Percentiles rank a stretch among this genome's conserved stretches.
phyloP scores from a whole-genome alignment of 1,284 basidiomycete genomes.

The Apiotrichum gamsii region DNA sequence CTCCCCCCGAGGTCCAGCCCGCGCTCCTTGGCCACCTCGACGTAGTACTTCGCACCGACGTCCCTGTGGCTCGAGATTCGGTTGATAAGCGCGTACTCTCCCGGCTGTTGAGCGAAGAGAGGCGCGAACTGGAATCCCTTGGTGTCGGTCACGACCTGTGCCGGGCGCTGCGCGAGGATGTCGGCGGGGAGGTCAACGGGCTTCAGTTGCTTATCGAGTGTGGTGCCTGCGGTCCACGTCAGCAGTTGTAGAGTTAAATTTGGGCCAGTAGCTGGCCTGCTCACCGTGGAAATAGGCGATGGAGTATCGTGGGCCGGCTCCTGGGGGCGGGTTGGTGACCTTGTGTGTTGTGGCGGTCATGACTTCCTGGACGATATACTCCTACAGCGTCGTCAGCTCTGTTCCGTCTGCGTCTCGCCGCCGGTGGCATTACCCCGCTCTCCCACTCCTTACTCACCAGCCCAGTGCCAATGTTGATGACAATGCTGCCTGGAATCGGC shows the following conservation, averaged over 20 bases:
- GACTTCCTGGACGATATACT: conserved; percentile 82
- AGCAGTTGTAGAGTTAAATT: too few relatives aligned
- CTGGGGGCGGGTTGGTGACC: conserved; percentile 60
- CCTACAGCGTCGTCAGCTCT: too few relatives aligned
- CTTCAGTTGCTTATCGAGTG: conserved; percentile 13
- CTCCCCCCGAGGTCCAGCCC: conserved; percentile 6
- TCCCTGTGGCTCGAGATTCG: conserved; percentile 15
- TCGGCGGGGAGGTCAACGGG: conserved; percentile 7
- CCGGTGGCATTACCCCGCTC: too few relatives aligned
- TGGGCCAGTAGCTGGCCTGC: too few relatives aligned
- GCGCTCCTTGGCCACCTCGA: conserved; percentile 12
- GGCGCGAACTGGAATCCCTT: conserved; percentile 18
- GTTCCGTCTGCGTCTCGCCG: too few relatives aligned
- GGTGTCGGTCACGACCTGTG: conserved; percentile 15
- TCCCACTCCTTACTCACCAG: too few relatives aligned
- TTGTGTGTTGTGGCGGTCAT: conserved; percentile 81
- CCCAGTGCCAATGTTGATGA: conserved; percentile 78
- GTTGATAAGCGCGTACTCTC: conserved; percentile 13
- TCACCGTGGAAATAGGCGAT: conserved; percentile 60
- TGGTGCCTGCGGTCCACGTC: too few relatives aligned
- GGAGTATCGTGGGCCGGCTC: conserved; percentile 65
- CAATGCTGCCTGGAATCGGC: conserved; percentile 58
- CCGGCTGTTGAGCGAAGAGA: conserved; percentile 14
- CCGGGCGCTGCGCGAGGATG: conserved; percentile 13
- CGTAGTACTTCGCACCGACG: conserved; percentile 16